A percentile compares a stretch with the other conserved stretches of the same genome.
Evolutionary conservation across 495 filamentous ascomycete species (phyloP).

Genomic region (Hypoxylon subgilvum): DNA sequence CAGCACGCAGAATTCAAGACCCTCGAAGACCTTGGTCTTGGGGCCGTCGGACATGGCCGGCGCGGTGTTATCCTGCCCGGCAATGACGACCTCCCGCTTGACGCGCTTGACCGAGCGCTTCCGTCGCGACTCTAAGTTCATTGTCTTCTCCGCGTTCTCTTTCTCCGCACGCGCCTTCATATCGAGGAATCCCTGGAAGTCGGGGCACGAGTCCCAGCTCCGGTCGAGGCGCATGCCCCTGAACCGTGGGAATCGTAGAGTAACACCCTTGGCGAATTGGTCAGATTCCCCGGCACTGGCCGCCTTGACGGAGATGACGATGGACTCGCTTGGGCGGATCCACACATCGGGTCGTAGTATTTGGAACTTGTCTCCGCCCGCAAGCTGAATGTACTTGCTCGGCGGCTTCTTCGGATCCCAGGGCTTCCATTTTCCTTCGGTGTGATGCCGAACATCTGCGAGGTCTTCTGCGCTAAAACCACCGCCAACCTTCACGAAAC

Average conservation of each 20-base stretch:
- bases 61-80: constrained; percentile 64
- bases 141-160: constrained; percentile 71
- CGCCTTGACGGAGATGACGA: constrained; percentile 91
- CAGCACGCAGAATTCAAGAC: constrained; percentile 75
- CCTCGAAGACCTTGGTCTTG: constrained; percentile 65
- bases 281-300: constrained; percentile 76
- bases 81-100: constrained; percentile 74
- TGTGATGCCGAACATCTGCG: constrained; percentile 76
- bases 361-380: constrained; percentile 71
- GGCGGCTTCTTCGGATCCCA: constrained; percentile 86
- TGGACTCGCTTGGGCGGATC: constrained; percentile 87
- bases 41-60: constrained; percentile 57
- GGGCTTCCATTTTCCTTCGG: constrained; percentile 87
- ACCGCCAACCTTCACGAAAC: constrained; percentile 95
- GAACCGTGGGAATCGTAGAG: constrained; percentile 91
- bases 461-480: constrained; percentile 89
- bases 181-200: constrained; percentile 74
- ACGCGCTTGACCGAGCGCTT: constrained; percentile 66
- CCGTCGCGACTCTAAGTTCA: constrained; percentile 78
- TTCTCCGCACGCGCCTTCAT: constrained; percentile 75
- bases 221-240: constrained; percentile 81
- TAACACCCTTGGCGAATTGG: constrained; percentile 76
- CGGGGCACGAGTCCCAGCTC: constrained; percentile 79
- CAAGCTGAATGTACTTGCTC: constrained; percentile 78
- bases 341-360: constrained; percentile 87